Conservation (phyloP, 257 asterid genomes). For the Schizonepeta tenuifolia region DNA sequence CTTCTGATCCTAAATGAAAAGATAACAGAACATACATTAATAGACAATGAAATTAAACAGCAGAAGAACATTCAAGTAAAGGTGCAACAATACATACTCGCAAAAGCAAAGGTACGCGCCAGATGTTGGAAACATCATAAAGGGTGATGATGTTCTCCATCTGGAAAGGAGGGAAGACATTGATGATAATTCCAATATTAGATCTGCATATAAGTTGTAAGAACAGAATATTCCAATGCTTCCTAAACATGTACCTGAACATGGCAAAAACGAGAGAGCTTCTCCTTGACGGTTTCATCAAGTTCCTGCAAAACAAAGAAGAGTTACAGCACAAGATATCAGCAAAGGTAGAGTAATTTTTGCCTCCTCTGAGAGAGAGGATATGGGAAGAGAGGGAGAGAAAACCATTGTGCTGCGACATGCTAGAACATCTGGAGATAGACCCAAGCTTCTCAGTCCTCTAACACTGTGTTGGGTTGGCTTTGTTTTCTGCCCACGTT, state of each 20-base stretch:
- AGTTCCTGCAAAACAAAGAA: slow-evolving; percentile 60
- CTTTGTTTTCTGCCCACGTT: slow-evolving; percentile 80
- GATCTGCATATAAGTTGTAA: slow-evolving; percentile 28
- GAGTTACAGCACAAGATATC: slow-evolving; percentile 24
- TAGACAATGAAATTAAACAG: slow-evolving; percentile 10
- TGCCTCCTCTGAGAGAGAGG: not conserved
- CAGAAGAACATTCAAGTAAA: slow-evolving; percentile 18
- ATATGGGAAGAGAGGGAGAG: slow-evolving; percentile 26
- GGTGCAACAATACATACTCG: slow-evolving; percentile 47
- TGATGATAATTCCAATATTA: slow-evolving; percentile 3
- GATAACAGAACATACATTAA: slow-evolving; percentile 18
- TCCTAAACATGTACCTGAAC: slow-evolving; percentile 58
- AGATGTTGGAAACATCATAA: slow-evolving; percentile 85
- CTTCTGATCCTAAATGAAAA: slow-evolving; percentile 71
- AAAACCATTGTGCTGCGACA: slow-evolving; percentile 90
- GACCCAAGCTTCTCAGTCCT: slow-evolving; percentile 87
- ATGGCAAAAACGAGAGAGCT: slow-evolving; percentile 85
- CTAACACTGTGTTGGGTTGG: slow-evolving; percentile 98
- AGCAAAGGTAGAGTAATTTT: not conserved
- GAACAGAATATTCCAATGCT: slow-evolving; percentile 9
- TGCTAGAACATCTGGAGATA: slow-evolving; percentile 81
- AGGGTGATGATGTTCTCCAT: slow-evolving; percentile 70
- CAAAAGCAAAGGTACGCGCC: slow-evolving; percentile 89
- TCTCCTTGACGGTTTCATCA: slow-evolving; percentile 70
- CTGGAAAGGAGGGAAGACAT: slow-evolving; percentile 43